Conservation (phyloP, 1,284 basidiomycete species). For the Marasmius fiardii region DNA sequence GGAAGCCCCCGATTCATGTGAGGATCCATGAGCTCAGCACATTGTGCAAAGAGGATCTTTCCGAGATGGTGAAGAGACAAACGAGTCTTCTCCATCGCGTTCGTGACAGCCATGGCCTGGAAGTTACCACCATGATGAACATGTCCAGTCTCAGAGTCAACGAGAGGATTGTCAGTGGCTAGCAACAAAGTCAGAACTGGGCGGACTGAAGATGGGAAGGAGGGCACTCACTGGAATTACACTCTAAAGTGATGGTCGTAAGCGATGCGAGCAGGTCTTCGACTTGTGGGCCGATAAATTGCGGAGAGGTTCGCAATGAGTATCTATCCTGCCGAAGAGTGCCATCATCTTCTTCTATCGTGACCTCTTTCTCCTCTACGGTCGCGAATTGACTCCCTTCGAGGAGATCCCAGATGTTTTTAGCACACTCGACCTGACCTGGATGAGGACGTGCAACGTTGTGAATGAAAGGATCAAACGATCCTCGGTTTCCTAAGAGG, state of each 20-base stretch:
- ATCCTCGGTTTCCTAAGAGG: conserved; percentile 66
- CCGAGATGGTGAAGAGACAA: conserved; percentile 80
- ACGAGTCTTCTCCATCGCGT: conserved; percentile 86
- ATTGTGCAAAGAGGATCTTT: conserved; percentile 80
- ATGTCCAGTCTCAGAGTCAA: conserved; percentile 63
- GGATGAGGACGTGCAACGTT: conserved; percentile 80
- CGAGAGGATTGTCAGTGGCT: conserved; percentile 76
- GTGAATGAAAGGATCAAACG: conserved; percentile 82
- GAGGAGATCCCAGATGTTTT: conserved; percentile 66
- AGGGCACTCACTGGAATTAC: conserved; percentile 73
- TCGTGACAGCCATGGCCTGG: conserved; percentile 85
- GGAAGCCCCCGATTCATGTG: conserved; percentile 81
- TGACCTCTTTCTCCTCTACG: conserved; percentile 59
- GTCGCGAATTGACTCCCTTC: conserved; percentile 69
- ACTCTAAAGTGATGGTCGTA: conserved; percentile 68
- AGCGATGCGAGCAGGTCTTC: conserved; percentile 75
- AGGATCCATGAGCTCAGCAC: conserved; percentile 81
- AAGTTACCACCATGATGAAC: conserved; percentile 87
- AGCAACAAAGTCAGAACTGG: conserved; percentile 12
- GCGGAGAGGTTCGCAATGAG: conserved; percentile 74
- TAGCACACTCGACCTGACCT: conserved; percentile 78
- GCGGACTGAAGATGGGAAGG: not conserved
- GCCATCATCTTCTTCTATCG: conserved; percentile 68
- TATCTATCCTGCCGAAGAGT: conserved; percentile 62
- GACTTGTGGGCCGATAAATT: conserved; percentile 85